These are phyloP conservation scores for Coriaria nepalensis DNA, from an alignment of 306 rosid genomes.

Conservation along the genomic window DNA sequence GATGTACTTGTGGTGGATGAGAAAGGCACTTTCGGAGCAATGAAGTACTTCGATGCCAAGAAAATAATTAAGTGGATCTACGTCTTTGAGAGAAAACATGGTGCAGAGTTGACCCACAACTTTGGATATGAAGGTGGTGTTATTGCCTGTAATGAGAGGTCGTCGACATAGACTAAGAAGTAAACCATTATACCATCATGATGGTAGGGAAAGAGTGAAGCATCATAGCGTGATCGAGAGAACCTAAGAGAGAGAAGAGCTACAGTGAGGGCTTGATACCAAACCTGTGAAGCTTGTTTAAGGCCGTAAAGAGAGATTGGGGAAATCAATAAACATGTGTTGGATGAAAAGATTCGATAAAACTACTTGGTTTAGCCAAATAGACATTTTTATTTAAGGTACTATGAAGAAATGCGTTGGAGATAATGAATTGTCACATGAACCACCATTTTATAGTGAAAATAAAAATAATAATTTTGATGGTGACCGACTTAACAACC, in stretches of 20 bases:
- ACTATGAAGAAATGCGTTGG: neutral
- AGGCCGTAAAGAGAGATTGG: neutral
- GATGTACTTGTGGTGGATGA: no score
- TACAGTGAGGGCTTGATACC: neutral
- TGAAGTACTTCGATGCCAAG: neutral
- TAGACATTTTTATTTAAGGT: neutral
- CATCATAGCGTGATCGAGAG: neutral
- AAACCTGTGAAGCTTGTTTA: neutral
- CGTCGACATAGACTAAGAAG: conserved; percentile 3
- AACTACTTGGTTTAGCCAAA: neutral
- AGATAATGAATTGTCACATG: neutral
- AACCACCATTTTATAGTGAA: neutral
- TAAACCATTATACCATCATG: neutral
- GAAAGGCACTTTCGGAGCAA: neutral
- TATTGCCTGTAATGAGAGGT: neutral
- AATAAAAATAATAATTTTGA: neutral
- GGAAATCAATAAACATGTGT: neutral
- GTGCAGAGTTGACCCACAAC: neutral
- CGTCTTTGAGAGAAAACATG: neutral
- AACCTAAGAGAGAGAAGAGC: neutral
- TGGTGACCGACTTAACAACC: neutral
- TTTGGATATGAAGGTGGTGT: neutral
- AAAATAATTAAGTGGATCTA: neutral
- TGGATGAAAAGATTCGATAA: neutral
- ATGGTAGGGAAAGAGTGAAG: neutral